These are phyloP conservation scores for Colletotrichum sp. DNA, from an alignment of 2,329 filamentous ascomycete species.

Conservation along the genomic window DNA sequence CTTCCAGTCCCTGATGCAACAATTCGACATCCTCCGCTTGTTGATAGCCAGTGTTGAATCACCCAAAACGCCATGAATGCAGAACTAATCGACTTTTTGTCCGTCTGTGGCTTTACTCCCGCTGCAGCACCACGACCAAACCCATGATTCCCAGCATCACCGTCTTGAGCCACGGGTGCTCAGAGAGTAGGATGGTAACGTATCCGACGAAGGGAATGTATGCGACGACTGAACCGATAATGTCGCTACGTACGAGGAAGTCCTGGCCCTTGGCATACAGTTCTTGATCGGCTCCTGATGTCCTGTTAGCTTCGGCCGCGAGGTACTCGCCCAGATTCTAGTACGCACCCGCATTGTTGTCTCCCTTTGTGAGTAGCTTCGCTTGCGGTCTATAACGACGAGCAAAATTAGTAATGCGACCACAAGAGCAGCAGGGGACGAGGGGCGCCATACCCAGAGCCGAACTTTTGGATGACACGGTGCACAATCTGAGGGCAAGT, in stretches of 20 bases:
- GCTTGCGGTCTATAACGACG: conserved; percentile 50
- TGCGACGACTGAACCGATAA: conserved; percentile 89
- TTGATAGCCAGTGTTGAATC: background rate
- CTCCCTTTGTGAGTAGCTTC: conserved; percentile 93
- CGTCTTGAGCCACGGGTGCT: conserved; percentile 97
- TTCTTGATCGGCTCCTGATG: background rate
- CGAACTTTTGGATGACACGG: conserved; percentile 79
- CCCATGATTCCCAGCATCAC: conserved; percentile 96
- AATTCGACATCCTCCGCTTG: background rate
- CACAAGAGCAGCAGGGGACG: background rate
- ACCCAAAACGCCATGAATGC: background rate
- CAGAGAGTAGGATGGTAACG: conserved; percentile 92
- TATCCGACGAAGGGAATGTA: conserved; percentile 97
- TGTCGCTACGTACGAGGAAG: conserved; percentile 84
- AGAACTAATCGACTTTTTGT: background rate
- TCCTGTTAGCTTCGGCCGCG: background rate
- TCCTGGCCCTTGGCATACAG: conserved; percentile 83
- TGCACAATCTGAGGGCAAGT: conserved; percentile 72
- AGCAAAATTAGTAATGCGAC: background rate
- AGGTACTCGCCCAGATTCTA: background rate
- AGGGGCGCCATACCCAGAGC: conserved; percentile 51
- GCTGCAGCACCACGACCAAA: conserved; percentile 86
- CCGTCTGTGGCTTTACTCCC: conserved; percentile 63
- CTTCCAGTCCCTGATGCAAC: background rate
- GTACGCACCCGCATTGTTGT: conserved; percentile 80